A percentile compares a stretch with the other conserved stretches of the same genome.
These are phyloP conservation scores for Hypoxylon sp. DNA, from an alignment of 2,329 filamentous ascomycete genomes.

Conservation along the genomic window DNA sequence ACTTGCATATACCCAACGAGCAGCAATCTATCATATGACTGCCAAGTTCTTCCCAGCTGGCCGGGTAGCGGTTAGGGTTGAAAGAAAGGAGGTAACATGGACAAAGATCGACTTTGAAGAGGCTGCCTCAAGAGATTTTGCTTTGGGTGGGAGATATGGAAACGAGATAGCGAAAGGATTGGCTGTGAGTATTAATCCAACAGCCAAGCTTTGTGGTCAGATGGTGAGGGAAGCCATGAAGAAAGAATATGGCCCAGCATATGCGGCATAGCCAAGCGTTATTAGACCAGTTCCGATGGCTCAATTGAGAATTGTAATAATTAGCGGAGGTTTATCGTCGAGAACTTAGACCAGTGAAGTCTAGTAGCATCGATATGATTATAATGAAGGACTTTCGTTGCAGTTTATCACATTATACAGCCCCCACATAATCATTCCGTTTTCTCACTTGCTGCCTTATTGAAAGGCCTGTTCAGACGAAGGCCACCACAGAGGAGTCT, in stretches of 20 bases:
- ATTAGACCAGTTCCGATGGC: conserved; percentile 3
- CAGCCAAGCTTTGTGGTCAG: conserved; percentile 77
- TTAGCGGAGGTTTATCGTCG: not conserved
- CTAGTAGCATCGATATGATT: not conserved
- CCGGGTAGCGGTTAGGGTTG: conserved; percentile 57
- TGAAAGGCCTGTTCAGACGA: not conserved
- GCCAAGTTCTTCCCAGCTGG: conserved; percentile 64
- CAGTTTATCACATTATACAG: not conserved
- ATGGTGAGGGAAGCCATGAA: conserved; percentile 79
- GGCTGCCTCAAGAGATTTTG: conserved; percentile 74
- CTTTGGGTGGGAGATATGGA: conserved; percentile 75
- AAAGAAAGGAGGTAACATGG: conserved; percentile 66
- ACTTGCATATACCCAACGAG: conserved; percentile 80
- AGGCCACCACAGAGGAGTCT: not conserved
- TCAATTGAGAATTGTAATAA: conserved; percentile 1
- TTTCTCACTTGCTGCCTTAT: not conserved
- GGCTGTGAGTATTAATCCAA: conserved; percentile 76
- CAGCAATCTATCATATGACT: conserved; percentile 73
- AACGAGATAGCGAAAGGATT: conserved; percentile 76
- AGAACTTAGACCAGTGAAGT: not conserved
- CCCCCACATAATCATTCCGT: not conserved
- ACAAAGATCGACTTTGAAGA: conserved; percentile 71
- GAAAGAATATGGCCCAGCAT: conserved; percentile 74
- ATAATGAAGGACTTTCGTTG: not conserved
- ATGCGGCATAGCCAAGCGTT: conserved; percentile 55